Percentiles rank a stretch among this genome's conserved stretches.
Evolutionary conservation across 2,329 filamentous ascomycete species (phyloP).

Genomic region (Clarireedia monteithiana): DNA sequence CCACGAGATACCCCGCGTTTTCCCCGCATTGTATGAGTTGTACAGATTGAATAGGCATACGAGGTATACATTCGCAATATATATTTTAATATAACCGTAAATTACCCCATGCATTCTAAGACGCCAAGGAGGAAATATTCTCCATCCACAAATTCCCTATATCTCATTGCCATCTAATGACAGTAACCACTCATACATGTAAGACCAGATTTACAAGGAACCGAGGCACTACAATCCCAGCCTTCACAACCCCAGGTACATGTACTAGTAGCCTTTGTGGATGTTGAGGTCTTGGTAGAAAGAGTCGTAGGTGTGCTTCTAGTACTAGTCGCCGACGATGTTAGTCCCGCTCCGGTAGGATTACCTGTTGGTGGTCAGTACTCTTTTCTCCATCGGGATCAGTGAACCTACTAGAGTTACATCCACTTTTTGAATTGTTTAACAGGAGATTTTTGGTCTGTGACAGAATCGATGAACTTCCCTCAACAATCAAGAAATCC

Average conservation of each 20-base stretch:
- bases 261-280: not conserved
- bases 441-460: not conserved
- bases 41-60: not conserved
- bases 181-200: conserved; percentile 2
- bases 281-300: not conserved
- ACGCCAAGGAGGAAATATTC: not conserved
- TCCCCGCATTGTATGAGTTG: not conserved
- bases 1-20: not conserved
- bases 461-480: conserved; percentile 1
- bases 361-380: not conserved
- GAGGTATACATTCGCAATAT: not conserved
- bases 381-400: not conserved
- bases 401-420: not conserved
- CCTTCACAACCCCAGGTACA: conserved; percentile 8
- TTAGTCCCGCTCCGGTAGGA: not conserved
- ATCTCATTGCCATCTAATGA: not conserved
- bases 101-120: too few species aligned
- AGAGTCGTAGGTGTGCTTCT: not conserved
- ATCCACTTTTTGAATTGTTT: conserved; percentile 3
- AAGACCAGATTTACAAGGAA: not conserved
- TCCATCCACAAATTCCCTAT: not conserved
- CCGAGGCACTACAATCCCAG: conserved; percentile 4
- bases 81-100: not conserved
- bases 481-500: conserved; percentile 8
- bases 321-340: not conserved